Base-by-base conservation (phyloP, 2,329 filamentous ascomycete species). In the Coniochaeta sp. region DNA sequence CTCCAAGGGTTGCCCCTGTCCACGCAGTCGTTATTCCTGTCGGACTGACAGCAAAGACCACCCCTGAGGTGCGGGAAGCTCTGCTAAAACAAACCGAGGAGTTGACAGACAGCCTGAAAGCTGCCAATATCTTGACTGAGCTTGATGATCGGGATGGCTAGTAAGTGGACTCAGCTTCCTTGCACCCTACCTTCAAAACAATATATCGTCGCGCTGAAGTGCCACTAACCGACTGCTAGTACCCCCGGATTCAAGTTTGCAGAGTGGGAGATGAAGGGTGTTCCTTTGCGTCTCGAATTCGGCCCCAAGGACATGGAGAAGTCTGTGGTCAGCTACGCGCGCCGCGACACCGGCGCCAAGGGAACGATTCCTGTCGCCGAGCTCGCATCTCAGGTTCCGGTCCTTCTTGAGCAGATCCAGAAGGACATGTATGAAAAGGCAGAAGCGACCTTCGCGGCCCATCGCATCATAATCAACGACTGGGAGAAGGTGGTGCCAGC, bases 211-310 rank as follows among this genome's bases (percentile, higher is more conserved):
- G 8, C 9, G n/a, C 1, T 12, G 43, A 47, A 43, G 8, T 1
- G 43, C 43, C 12, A 12, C 26, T 55, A 55, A 55, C 8, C 50
- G 24, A 33, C 26, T n/a, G 34, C 50, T 34, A 55, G 50, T 86
- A 86, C 92, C 62, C 93, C 95, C 43, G 92, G 91, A 65, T 98
- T 90, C 88, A 99, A 99, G 77, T 99, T 99, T 81, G 96, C 96
- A 77, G 93, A 99, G 77, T 97, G 92, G 91, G 96, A 99, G 75
- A 83, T 98, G 68, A 96, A 93, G 77, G 95, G 96, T 72, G 89
- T 98, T 47, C 95, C 96, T 55, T 84, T 99, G 40, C 89, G 95
- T 62, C 83, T 99, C 62, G 95, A 99, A 75, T 96, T 96, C 71
- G 96, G 96, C 6, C 93, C 95, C 69, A 96, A 96, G 77, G 95